A percentile compares a stretch with the other conserved stretches of the same genome.
Conservation (phyloP, 2,329 filamentous ascomycete species). For the Domatiomyces globalis region DNA sequence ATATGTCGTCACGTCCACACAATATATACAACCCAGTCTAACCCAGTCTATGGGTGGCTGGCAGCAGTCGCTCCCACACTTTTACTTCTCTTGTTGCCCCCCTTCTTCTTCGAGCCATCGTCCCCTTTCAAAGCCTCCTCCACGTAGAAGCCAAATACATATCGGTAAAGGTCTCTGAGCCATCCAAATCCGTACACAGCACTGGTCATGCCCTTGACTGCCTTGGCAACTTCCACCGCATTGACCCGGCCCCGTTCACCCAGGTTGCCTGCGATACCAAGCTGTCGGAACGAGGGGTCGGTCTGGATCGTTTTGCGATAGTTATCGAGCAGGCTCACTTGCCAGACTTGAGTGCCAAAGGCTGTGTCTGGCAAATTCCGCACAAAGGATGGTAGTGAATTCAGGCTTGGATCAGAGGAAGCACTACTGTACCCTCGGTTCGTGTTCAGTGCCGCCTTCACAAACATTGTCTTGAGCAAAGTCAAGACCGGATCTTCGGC, state of each 20-base stretch:
- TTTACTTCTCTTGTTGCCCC: background rate
- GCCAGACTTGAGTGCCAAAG: conserved; percentile 60
- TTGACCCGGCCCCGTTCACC: conserved; percentile 46
- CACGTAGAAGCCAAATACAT: conserved; percentile 71
- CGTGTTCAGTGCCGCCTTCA: conserved; percentile 53
- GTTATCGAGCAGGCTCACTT: conserved; percentile 56
- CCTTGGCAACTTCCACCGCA: conserved; percentile 65
- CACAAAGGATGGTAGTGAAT: conserved; percentile 63
- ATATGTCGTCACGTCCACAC: background rate
- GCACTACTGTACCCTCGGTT: conserved; percentile 10
- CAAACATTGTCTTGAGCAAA: conserved; percentile 62
- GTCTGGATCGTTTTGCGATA: conserved; percentile 68
- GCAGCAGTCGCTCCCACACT: background rate
- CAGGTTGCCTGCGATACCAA: conserved; percentile 34
- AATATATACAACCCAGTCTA: background rate
- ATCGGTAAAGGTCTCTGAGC: conserved; percentile 64
- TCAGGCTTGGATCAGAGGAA: conserved; percentile 36
- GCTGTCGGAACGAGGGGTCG: conserved; percentile 50
- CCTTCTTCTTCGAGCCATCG: background rate
- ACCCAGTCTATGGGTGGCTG: background rate
- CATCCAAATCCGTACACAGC: conserved; percentile 58
- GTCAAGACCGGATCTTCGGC: conserved; percentile 62
- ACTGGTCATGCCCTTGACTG: conserved; percentile 60
- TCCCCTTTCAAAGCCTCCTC: conserved; percentile 49
- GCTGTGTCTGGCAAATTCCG: conserved; percentile 60